A percentile compares a stretch with the other conserved stretches of the same genome.
Conservation (phyloP, 805 yeast genomes). For the Naumovozyma castellii region DNA sequence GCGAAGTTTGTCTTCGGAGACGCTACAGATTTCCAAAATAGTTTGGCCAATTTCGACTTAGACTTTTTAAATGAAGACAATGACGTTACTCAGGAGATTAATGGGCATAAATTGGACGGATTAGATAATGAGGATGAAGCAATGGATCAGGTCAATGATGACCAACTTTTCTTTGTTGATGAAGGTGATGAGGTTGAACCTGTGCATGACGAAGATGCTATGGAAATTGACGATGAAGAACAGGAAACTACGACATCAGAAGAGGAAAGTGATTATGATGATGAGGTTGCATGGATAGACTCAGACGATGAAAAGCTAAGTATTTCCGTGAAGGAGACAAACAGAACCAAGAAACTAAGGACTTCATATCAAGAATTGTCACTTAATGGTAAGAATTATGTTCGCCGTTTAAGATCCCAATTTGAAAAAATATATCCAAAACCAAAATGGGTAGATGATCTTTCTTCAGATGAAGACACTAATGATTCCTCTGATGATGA, state of each 20-base stretch:
- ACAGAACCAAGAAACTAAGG: slow-evolving; percentile 64
- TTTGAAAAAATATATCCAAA: slow-evolving; percentile 64
- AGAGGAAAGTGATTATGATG: slow-evolving; percentile 28
- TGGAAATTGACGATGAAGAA: slow-evolving; percentile 37
- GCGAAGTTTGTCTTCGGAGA: slow-evolving; percentile 91
- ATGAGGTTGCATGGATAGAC: slow-evolving; percentile 70
- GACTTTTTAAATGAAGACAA: slow-evolving; percentile 32
- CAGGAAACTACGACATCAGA: slow-evolving; percentile 27
- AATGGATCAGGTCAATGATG: slow-evolving; percentile 20
- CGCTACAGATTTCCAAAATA: slow-evolving; percentile 40
- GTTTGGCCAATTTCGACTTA: slow-evolving; percentile 54
- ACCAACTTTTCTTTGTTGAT: slow-evolving; percentile 19
- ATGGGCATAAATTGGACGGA: no score
- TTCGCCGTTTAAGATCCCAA: slow-evolving; percentile 60
- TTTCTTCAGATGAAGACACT: slow-evolving; percentile 18
- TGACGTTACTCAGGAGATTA: slow-evolving; percentile 24
- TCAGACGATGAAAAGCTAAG: slow-evolving; percentile 76
- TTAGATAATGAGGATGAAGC: slow-evolving; percentile 26
- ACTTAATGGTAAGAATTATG: slow-evolving; percentile 53
- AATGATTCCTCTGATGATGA: slow-evolving; percentile 21
- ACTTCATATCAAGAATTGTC: slow-evolving; percentile 42
- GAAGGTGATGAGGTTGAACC: slow-evolving; percentile 19
- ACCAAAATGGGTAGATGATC: slow-evolving; percentile 67
- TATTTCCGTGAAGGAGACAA: slow-evolving; percentile 50
- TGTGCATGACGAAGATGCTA: slow-evolving; percentile 29